phyloP scores from a whole-genome alignment of 2,329 filamentous ascomycete species.

The Neocucurbitaria cava region DNA sequence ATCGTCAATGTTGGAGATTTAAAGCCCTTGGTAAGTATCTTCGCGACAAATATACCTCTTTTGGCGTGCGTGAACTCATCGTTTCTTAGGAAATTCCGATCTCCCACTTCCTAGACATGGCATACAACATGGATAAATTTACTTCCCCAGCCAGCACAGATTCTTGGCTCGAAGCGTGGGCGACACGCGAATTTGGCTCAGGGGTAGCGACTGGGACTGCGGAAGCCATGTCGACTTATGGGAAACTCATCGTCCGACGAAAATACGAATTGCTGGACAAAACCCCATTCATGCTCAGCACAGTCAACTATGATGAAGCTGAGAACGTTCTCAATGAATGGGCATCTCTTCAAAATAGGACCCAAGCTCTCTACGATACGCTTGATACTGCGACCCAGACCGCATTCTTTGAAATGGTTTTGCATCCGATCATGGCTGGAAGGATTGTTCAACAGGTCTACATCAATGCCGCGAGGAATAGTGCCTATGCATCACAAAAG shows the following conservation, averaged over 20 bases:
- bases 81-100: constrained; percentile 3
- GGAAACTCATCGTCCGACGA: constrained; percentile 58
- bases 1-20: constrained; percentile 19
- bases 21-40: constrained; percentile 15
- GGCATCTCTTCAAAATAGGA: not conserved
- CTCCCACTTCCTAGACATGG: constrained; percentile 68
- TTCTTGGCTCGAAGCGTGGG: constrained; percentile 64
- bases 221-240: constrained; percentile 61
- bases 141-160: constrained; percentile 50
- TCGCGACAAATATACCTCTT: constrained; percentile 7
- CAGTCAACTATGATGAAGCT: constrained; percentile 66
- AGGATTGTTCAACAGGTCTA: constrained; percentile 53
- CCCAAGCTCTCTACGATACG: not conserved
- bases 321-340: constrained; percentile 51
- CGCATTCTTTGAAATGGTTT: constrained; percentile 65
- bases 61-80: constrained; percentile 6
- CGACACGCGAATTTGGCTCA: constrained; percentile 62
- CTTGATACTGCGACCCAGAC: constrained; percentile 51
- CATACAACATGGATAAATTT: constrained; percentile 65
- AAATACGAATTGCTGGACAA: constrained; percentile 67
- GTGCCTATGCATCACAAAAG: constrained; percentile 61
- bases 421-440: constrained; percentile 63
- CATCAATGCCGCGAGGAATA: constrained; percentile 41
- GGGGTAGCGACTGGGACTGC: constrained; percentile 55
- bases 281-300: constrained; percentile 58